A percentile compares a stretch with the other conserved stretches of the same genome.
Evolutionary conservation across 2,329 filamentous ascomycete species (phyloP).

Genomic region (Microascus cirrosus): DNA sequence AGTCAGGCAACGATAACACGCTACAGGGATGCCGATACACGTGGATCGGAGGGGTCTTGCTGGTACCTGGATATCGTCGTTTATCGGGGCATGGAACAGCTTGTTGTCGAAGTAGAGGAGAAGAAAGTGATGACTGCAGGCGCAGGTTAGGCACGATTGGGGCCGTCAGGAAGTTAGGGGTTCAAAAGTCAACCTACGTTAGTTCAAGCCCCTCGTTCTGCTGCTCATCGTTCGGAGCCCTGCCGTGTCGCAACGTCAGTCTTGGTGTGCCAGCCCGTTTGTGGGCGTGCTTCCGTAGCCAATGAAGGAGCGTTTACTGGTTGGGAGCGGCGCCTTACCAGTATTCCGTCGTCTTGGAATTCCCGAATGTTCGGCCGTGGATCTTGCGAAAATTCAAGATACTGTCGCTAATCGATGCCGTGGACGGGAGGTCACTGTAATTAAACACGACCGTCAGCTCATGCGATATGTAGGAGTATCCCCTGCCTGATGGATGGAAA

Average conservation of each 20-base stretch:
- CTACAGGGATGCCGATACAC: not conserved
- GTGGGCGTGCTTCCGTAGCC: not conserved
- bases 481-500: too few relatives aligned
- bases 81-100: not conserved
- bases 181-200: conserved; percentile 7
- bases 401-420: conserved; percentile 18
- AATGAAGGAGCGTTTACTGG: not conserved
- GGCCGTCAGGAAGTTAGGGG: not conserved
- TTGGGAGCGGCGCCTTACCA: conserved; percentile 10
- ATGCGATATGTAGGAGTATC: not conserved
- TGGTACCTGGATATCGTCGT: conserved; percentile 10
- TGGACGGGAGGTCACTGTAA: conserved; percentile 9
- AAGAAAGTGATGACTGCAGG: conserved; percentile 12
- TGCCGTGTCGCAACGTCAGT: not conserved
- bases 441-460: not conserved
- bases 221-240: conserved; percentile 9
- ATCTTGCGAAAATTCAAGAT: conserved; percentile 16
- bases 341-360: conserved; percentile 14
- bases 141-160: conserved; percentile 10
- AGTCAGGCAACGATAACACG: not conserved
- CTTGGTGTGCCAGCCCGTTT: not conserved
- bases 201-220: conserved; percentile 11
- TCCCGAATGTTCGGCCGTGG: conserved; percentile 14
- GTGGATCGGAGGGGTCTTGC: conserved; percentile 11
- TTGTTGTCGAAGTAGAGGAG: conserved; percentile 3